Evolutionary conservation across 352 stramenopile species (phyloP).

Genomic region (Phytophthora hybrid): DNA sequence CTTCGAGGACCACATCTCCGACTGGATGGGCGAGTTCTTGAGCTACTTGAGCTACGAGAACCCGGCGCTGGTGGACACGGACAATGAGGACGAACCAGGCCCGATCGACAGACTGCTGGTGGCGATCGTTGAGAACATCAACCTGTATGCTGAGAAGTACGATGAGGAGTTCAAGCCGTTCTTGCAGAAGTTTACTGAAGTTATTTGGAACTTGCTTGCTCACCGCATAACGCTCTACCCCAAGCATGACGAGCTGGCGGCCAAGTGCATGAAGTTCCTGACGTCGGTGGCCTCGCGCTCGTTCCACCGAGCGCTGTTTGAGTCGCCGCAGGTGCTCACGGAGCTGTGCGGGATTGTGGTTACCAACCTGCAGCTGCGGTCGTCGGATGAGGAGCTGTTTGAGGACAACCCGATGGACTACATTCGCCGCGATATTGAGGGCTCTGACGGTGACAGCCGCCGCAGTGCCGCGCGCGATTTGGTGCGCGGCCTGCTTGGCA

Average conservation of each 20-base stretch:
- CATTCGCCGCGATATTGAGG: constrained; percentile 98
- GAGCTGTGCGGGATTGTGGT: constrained; percentile 98
- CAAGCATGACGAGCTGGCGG: constrained; percentile 97
- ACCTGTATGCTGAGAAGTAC: constrained; percentile 98
- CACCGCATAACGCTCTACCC: constrained; percentile 77
- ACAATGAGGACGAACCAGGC: constrained; percentile 93
- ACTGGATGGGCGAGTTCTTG: constrained; percentile 98
- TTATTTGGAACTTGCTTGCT: constrained; percentile 84
- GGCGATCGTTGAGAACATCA: constrained; percentile 98
- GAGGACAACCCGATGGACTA: constrained; percentile 99
- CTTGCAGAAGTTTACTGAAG: constrained; percentile 94
- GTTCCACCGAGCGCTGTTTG: constrained; percentile 93
- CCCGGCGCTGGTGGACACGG: constrained; percentile 87
- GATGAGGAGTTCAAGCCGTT: constrained; percentile 99
- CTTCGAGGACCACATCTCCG: constrained; percentile 98
- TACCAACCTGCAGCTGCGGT: constrained; percentile 97
- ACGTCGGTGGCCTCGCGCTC: constrained; percentile 95
- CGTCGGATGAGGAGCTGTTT: constrained; percentile 97
- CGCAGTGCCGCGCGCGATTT: constrained; percentile 96
- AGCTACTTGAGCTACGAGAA: constrained; percentile 96
- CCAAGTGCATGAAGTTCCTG: constrained; percentile 98
- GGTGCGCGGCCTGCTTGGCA: constrained; percentile 94
- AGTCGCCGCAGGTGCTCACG: constrained; percentile 73
- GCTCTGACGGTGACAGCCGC: constrained; percentile 96
- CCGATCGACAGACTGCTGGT: constrained; percentile 95